phyloP scores from a whole-genome alignment of 2,329 filamentous ascomycete genomes.

The Elsinoe necatrix region DNA sequence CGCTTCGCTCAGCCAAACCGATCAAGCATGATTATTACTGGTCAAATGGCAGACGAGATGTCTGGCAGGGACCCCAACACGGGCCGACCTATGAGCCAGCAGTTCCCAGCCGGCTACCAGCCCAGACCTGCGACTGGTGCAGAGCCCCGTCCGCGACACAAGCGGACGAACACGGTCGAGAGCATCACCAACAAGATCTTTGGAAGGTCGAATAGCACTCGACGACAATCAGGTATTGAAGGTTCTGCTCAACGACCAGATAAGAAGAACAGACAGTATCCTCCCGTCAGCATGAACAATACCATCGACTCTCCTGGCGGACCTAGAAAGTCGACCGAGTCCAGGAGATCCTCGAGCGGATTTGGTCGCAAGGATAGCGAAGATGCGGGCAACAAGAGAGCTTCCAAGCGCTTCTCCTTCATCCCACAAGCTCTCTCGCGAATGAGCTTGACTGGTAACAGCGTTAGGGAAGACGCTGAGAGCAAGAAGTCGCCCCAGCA shows the following conservation, averaged over 20 bases:
- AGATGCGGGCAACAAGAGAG: slow-evolving; percentile 29
- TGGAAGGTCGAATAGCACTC: slow-evolving; percentile 50
- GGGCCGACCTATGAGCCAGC: slow-evolving; percentile 52
- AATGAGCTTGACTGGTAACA: slow-evolving; percentile 31
- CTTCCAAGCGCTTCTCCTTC: slow-evolving; percentile 43
- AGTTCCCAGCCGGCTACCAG: slow-evolving; percentile 45
- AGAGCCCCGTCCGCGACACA: slow-evolving; percentile 35
- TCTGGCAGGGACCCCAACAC: slow-evolving; percentile 44
- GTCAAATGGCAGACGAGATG: slow-evolving; percentile 50
- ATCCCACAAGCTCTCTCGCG: slow-evolving; percentile 42
- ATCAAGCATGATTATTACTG: slow-evolving; percentile 62
- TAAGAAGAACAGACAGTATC: slow-evolving; percentile 66
- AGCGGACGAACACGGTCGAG: slow-evolving; percentile 52
- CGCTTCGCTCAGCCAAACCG: slow-evolving; percentile 70
- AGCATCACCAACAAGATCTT: slow-evolving; percentile 72
- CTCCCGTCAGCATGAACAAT: slow-evolving; percentile 83
- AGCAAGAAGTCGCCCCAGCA: slow-evolving; percentile 28
- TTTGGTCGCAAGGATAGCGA: slow-evolving; percentile 42
- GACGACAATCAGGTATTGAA: slow-evolving; percentile 24
- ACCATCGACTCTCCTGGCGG: slow-evolving; percentile 47
- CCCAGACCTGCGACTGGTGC: slow-evolving; percentile 40
- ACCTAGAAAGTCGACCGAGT: slow-evolving; percentile 41
- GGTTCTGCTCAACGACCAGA: slow-evolving; percentile 29
- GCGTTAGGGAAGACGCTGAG: slow-evolving; percentile 30
- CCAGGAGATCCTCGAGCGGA: slow-evolving; percentile 41